Evolutionary conservation across 805 yeast genomes (phyloP).

Genomic region (Schizosaccharomyces pombe): DNA sequence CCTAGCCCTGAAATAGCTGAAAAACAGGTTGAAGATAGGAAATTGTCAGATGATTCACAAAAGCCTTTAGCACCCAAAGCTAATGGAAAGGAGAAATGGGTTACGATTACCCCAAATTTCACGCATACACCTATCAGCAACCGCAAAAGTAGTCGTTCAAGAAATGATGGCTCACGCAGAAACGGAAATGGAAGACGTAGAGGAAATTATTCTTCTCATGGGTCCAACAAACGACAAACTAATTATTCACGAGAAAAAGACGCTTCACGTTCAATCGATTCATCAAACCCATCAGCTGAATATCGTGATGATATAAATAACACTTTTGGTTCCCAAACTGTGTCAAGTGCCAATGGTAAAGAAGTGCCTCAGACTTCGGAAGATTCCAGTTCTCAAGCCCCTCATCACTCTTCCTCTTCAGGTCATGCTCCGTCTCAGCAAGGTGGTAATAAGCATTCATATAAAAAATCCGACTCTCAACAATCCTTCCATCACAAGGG

Average conservation of each 20-base stretch:
- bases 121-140: background rate
- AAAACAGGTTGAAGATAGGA: background rate
- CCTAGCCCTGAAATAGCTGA: background rate
- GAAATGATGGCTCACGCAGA: background rate
- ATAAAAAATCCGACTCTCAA: too few species aligned
- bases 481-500: too few species aligned
- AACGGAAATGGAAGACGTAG: background rate
- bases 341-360: too few species aligned
- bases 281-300: too few species aligned
- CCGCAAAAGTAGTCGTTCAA: background rate
- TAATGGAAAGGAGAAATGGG: conserved; percentile 1
- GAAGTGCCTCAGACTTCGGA: too few species aligned
- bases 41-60: background rate
- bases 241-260: background rate
- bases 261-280: too few species aligned
- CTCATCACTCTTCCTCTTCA: too few species aligned
- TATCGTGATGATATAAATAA: too few species aligned
- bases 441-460: too few species aligned
- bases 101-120: background rate
- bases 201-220: background rate
- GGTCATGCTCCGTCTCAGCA: too few species aligned
- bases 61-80: background rate
- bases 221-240: background rate
- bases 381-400: too few species aligned
- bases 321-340: too few species aligned